These are phyloP conservation scores for Cadophora sp. DNA, from an alignment of 2,329 filamentous ascomycete genomes.

Conservation along the genomic window DNA sequence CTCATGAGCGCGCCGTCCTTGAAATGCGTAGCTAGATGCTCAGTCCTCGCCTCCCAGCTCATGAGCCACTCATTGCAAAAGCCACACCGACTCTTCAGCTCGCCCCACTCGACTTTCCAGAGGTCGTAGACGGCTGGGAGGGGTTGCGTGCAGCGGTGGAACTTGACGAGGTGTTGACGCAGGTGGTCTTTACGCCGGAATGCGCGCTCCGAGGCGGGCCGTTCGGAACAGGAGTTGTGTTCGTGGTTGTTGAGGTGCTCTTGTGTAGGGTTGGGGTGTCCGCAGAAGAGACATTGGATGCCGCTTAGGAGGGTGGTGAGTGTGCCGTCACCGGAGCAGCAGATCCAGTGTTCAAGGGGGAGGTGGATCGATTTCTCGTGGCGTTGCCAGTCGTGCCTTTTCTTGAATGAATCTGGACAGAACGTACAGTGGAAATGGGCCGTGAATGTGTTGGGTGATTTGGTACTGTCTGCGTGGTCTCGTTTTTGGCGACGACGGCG, in stretches of 20 bases:
- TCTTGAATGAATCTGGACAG: slow-evolving; percentile 15
- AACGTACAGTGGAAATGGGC: slow-evolving; percentile 15
- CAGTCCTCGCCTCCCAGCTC: slow-evolving; percentile 17
- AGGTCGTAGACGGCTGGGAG: not conserved
- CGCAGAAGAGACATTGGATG: slow-evolving; percentile 15
- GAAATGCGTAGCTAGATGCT: slow-evolving; percentile 19
- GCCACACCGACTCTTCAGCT: slow-evolving; percentile 14
- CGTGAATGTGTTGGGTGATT: not conserved
- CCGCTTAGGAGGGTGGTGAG: slow-evolving; percentile 4
- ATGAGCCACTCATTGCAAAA: slow-evolving; percentile 7
- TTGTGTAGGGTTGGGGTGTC: not conserved
- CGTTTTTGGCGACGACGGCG: slow-evolving; percentile 11
- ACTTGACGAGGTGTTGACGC: slow-evolving; percentile 11
- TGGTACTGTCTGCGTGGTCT: not conserved
- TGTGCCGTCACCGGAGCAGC: slow-evolving; percentile 3
- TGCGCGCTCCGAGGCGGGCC: slow-evolving; percentile 5
- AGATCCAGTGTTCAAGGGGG: slow-evolving; percentile 15
- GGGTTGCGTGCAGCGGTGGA: slow-evolving; percentile 3
- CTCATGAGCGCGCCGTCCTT: slow-evolving; percentile 9
- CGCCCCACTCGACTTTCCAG: slow-evolving; percentile 18
- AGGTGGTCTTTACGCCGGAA: slow-evolving; percentile 14
- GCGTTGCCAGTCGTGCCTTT: slow-evolving; percentile 17
- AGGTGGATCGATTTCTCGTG: slow-evolving; percentile 17
- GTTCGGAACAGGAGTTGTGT: slow-evolving; percentile 11
- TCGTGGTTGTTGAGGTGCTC: slow-evolving; percentile 16